phyloP scores from a whole-genome alignment of 192 early-diverging fungal species.

The Backusella westeae region DNA sequence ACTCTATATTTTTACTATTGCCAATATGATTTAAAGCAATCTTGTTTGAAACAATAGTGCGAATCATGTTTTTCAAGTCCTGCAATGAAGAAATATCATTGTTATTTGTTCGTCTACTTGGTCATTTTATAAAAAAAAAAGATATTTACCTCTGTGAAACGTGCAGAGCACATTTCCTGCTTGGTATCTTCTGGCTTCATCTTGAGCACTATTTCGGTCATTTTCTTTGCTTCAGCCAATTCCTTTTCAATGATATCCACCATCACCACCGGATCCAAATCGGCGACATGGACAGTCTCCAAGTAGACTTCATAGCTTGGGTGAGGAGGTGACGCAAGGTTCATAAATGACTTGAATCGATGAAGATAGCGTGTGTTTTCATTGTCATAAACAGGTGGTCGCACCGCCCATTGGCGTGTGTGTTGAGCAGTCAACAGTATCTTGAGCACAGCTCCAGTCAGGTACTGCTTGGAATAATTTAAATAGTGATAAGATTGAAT shows the following conservation, averaged over 20 bases:
- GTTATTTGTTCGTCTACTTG: too few species aligned
- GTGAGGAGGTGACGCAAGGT: constrained; percentile 20
- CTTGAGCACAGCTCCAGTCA: constrained; percentile 29
- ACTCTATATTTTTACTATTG: background rate
- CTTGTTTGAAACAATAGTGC: constrained; percentile 30
- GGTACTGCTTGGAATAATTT: constrained; percentile 20
- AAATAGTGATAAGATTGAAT: background rate
- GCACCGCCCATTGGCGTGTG: constrained; percentile 25
- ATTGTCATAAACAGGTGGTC: constrained; percentile 42
- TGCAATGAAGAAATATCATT: background rate
- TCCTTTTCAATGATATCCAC: constrained; percentile 7
- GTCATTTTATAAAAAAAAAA: background rate
- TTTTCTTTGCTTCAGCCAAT: constrained; percentile 16
- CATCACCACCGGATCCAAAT: constrained; percentile 8
- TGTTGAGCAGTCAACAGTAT: constrained; percentile 35
- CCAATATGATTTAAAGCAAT: constrained; percentile 7
- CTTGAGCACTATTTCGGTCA: constrained; percentile 10
- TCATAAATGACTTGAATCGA: constrained; percentile 46
- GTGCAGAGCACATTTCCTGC: constrained; percentile 25
- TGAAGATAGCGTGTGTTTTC: constrained; percentile 42
- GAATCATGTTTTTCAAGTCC: constrained; percentile 27
- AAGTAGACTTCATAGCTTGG: background rate
- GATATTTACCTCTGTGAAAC: constrained; percentile 23
- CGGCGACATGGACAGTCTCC: background rate
- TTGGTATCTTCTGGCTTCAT: background rate